A percentile compares a stretch with the other conserved stretches of the same genome.
phyloP scores from a whole-genome alignment of 805 yeast species.

The Candida chauliodis region DNA sequence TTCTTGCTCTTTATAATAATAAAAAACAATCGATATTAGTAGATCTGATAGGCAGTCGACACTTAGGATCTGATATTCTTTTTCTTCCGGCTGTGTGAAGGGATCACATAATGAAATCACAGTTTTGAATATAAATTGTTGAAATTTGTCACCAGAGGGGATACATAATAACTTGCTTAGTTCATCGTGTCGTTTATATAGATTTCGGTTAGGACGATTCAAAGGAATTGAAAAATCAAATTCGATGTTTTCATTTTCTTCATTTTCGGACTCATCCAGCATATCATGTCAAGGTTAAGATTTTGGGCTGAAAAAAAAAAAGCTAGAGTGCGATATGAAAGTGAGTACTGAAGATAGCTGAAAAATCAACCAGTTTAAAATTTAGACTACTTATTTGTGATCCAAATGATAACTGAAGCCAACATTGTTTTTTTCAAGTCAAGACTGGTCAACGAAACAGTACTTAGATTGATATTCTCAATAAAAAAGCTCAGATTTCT shows the following conservation, averaged over 20 bases:
- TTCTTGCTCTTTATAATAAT: slow-evolving; percentile 14
- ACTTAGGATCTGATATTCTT: slow-evolving; percentile 50
- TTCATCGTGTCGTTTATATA: slow-evolving; percentile 13
- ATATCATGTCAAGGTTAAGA: slow-evolving; percentile 15
- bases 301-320: slow-evolving; percentile 2
- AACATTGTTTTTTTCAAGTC: no score
- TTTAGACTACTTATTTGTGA: no score
- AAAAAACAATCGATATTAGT: slow-evolving; percentile 40
- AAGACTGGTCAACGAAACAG: no score
- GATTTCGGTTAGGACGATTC: slow-evolving; percentile 10
- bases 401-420: no score
- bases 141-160: slow-evolving; percentile 13
- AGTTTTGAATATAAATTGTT: slow-evolving; percentile 17
- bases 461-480: no score
- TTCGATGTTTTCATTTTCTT: slow-evolving; percentile 14
- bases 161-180: slow-evolving; percentile 14
- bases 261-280: slow-evolving; percentile 16
- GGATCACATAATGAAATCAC: slow-evolving; percentile 49
- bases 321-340: no score
- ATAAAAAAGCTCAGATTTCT: no score
- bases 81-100: slow-evolving; percentile 64
- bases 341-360: no score
- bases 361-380: no score
- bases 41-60: slow-evolving; percentile 53
- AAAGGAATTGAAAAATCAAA: slow-evolving; percentile 16